These are phyloP conservation scores for Penicillium crystallinum DNA, from an alignment of 495 filamentous ascomycete species.

Conservation along the genomic window DNA sequence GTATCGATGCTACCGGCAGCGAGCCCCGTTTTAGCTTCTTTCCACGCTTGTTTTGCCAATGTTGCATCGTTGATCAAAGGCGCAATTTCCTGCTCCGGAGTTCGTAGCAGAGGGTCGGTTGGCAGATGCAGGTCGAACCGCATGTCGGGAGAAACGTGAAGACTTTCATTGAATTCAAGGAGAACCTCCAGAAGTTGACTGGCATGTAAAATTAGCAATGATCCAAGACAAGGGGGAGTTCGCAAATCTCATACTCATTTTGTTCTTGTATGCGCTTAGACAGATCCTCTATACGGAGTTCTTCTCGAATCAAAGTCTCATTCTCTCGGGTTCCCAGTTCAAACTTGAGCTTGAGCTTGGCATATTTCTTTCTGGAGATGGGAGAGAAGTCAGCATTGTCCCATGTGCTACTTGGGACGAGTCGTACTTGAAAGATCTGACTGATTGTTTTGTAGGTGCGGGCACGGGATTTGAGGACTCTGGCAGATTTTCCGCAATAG, in stretches of 20 bases:
- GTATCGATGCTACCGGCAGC: constrained; percentile 36
- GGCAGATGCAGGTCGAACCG: constrained; percentile 58
- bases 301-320: constrained; percentile 69
- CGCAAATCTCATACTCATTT: constrained; percentile 59
- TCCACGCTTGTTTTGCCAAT: constrained; percentile 35
- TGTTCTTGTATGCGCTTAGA: constrained; percentile 77
- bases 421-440: constrained; percentile 42
- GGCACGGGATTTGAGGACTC: constrained; percentile 24
- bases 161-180: constrained; percentile 76
- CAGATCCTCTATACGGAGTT: constrained; percentile 69
- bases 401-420: background rate
- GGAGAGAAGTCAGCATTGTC: constrained; percentile 18
- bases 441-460: constrained; percentile 33
- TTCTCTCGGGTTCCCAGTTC: constrained; percentile 76
- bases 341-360: constrained; percentile 83
- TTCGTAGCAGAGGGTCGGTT: constrained; percentile 33
- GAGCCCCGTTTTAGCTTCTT: constrained; percentile 42
- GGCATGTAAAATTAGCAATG: constrained; percentile 14
- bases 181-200: constrained; percentile 79
- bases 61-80: constrained; percentile 34
- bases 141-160: constrained; percentile 66
- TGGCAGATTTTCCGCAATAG: constrained; percentile 26
- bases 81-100: constrained; percentile 35
- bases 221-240: background rate
- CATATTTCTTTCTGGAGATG: constrained; percentile 82